These are phyloP conservation scores for Leishmania tarentolae DNA, from an alignment of 208 protist genomes.

Conservation along the genomic window DNA sequence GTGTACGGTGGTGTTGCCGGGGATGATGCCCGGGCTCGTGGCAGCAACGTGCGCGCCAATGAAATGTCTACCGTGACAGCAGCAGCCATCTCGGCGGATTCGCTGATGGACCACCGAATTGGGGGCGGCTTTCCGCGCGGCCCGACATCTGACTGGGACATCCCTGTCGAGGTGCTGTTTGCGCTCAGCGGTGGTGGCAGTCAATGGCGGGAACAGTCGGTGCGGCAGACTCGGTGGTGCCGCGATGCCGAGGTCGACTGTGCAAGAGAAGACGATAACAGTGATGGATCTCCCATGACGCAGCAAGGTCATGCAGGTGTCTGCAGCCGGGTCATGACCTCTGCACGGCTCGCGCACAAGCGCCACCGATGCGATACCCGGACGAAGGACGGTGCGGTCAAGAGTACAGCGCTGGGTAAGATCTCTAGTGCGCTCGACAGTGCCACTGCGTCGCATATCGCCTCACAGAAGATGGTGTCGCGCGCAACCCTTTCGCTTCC, in stretches of 20 bases:
- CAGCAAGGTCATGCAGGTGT: neutral
- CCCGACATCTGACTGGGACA: slow-evolving; percentile 57
- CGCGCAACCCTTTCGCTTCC: neutral
- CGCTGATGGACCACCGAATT: slow-evolving; percentile 22
- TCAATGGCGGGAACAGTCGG: neutral
- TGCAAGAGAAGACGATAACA: neutral
- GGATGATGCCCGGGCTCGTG: neutral
- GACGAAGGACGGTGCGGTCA: neutral
- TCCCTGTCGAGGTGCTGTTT: slow-evolving; percentile 56
- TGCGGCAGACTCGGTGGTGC: neutral
- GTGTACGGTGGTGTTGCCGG: neutral
- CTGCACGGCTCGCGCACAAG: neutral
- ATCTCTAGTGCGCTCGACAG: neutral
- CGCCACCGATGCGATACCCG: neutral
- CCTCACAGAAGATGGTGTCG: neutral
- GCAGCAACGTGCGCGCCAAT: neutral
- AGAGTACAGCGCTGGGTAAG: too few species aligned
- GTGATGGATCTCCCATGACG: neutral
- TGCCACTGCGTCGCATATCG: neutral
- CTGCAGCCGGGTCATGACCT: neutral
- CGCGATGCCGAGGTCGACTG: neutral
- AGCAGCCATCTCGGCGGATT: slow-evolving; percentile 3
- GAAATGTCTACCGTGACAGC: slow-evolving; percentile 1
- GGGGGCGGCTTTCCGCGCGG: slow-evolving; percentile 57
- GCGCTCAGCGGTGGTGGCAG: slow-evolving; percentile 19